phyloP scores from a whole-genome alignment of 108 stramenopile genomes.

The Aurantiochytrium sp. region DNA sequence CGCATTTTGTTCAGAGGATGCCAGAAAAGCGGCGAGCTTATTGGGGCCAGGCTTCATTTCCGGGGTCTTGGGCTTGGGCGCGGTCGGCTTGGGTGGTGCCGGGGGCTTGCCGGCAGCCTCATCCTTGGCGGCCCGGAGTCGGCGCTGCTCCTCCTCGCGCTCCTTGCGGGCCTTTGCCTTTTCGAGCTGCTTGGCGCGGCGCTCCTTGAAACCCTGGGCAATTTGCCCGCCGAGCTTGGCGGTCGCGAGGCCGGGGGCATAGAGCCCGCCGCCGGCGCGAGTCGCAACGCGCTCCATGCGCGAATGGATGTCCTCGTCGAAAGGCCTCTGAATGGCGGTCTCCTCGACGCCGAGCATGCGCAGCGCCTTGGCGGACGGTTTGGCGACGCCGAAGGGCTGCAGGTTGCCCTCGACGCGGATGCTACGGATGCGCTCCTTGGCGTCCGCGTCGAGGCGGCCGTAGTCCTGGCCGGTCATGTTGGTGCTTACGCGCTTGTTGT shows the following conservation, averaged over 20 bases:
- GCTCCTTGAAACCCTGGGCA: slow-evolving; percentile 24
- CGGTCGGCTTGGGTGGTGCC: not conserved
- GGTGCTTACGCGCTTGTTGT: not conserved
- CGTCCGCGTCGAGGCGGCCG: not conserved
- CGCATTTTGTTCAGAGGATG: not conserved
- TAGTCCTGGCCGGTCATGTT: not conserved
- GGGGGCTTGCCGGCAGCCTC: not conserved
- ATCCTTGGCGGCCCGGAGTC: not conserved
- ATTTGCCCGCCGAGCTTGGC: slow-evolving; percentile 1
- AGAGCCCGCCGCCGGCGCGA: not conserved
- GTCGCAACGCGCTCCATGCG: slow-evolving; percentile 2
- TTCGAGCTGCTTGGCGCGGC: slow-evolving; percentile 21
- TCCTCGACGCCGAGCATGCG: slow-evolving; percentile 14
- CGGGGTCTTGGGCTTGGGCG: not conserved
- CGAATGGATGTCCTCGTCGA: not conserved
- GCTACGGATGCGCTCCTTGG: not conserved
- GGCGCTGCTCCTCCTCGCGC: not conserved
- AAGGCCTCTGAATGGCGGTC: not conserved
- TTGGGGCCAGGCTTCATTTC: not conserved
- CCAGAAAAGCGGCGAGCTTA: not conserved
- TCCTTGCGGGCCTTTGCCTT: not conserved
- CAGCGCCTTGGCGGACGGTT: not conserved
- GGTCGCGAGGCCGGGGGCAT: not conserved
- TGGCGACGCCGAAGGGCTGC: not conserved
- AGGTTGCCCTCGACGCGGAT: slow-evolving; percentile 4